Evolutionary conservation across 2,329 filamentous ascomycete species (phyloP).

Genomic region (Catunica adiposa): DNA sequence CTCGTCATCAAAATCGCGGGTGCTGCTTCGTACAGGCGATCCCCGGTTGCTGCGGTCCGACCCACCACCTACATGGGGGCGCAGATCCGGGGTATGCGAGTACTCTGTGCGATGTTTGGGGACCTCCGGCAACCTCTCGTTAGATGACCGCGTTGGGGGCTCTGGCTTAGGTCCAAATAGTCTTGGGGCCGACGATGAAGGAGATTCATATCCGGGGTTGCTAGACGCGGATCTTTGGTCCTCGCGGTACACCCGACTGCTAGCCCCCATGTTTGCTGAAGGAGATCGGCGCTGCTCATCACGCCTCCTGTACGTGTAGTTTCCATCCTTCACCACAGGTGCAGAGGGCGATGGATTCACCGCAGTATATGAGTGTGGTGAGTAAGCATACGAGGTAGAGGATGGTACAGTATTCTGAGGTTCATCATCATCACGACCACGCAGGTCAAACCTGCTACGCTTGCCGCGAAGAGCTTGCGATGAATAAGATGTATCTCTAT

Average conservation of each 20-base stretch:
- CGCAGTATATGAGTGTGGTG: slow-evolving; percentile 6
- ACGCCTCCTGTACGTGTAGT: slow-evolving; percentile 3
- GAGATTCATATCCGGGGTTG: slow-evolving; percentile 9
- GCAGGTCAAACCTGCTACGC: slow-evolving; percentile 8
- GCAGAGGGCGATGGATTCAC: not conserved
- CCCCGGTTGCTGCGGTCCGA: not conserved
- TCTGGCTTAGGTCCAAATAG: slow-evolving; percentile 14
- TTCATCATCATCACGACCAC: slow-evolving; percentile 4
- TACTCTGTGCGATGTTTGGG: slow-evolving; percentile 8
- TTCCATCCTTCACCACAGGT: slow-evolving; percentile 1
- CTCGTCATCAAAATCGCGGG: slow-evolving; percentile 5
- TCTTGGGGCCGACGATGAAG: slow-evolving; percentile 3
- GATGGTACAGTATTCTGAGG: not conserved
- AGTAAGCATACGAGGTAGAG: slow-evolving; percentile 3
- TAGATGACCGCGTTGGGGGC: not conserved
- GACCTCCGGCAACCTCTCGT: slow-evolving; percentile 1
- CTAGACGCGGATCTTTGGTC: slow-evolving; percentile 9
- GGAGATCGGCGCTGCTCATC: slow-evolving; percentile 8
- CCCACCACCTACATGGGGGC: not conserved
- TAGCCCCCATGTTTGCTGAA: slow-evolving; percentile 2
- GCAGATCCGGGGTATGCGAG: slow-evolving; percentile 5
- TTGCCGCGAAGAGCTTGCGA: slow-evolving; percentile 5
- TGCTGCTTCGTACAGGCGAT: slow-evolving; percentile 5
- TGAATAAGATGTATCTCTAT: slow-evolving; percentile 3
- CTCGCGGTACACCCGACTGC: slow-evolving; percentile 5